Base-by-base conservation (phyloP, 805 yeast species). In the Candida caryicola region DNA sequence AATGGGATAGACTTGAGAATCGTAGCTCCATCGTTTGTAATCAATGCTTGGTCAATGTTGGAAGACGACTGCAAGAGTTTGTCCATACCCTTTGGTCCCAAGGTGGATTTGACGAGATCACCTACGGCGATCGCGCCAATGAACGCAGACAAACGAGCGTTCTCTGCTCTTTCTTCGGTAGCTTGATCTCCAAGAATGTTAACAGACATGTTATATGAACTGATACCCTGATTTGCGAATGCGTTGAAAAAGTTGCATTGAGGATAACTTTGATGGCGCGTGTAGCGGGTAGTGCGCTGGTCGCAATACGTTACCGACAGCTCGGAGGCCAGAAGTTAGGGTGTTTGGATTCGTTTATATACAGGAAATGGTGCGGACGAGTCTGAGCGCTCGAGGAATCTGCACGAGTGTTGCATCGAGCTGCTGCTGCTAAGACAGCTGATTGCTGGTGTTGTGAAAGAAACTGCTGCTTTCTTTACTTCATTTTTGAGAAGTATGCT, bases 71-170 rank as follows among this genome's bases (percentile, higher is more conserved):
- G 96, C 45, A 93, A 71, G 46, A 93, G 71, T 62, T 93, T 93
- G 64, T 93, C 99, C 98, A 93, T 91, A 46, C 99, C 99, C 59
- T 93, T 91, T 45, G 99, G 99, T 12, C 99, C 99, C 47, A 93
- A 70, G 2, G 99, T 85, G 21, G 89, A 73, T 64, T 91, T 91
- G 32, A 91, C 99, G 44, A 93, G 74, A 63, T 93, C 99, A 36
- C 99, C 99, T 25, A 93, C 99, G 29, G 99, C 99, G 59, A 93
- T 91, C 49, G 99, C 99, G 34, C 99, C 99, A 8, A 93, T 95
- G 63, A 93, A 93, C 2, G 99, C 88, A 5, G 96, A 86, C 71
- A 91, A 73, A 71, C 99, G 89, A 37, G 99, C 99, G 66, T 91
- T 90, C 65, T 93, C 99, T 31, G 93, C 99, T 57, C 97, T 79